Evolutionary conservation across 805 yeast genomes (phyloP).

Genomic region (Wickerhamiella domercqiae): DNA sequence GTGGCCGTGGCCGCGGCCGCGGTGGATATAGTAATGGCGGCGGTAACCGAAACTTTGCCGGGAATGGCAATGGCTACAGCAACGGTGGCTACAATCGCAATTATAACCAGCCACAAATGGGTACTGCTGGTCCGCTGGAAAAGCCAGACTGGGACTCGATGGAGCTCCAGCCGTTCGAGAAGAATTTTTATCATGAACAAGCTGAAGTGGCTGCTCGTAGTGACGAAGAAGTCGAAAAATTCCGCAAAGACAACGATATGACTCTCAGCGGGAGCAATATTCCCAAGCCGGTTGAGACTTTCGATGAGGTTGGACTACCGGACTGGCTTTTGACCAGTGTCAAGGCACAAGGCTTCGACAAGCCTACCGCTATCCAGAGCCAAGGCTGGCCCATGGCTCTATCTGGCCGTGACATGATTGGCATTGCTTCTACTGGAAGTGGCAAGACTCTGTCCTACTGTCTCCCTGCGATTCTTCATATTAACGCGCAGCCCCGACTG

Average conservation of each 20-base stretch:
- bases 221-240: conserved; percentile 53
- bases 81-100: conserved; percentile 34
- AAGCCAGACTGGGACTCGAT: conserved; percentile 73
- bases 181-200: conserved; percentile 84
- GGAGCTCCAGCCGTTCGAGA: conserved; percentile 75
- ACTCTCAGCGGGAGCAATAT: conserved; percentile 65
- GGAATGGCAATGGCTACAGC: conserved; percentile 28
- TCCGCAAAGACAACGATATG: conserved; percentile 81
- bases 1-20: conserved; percentile 30
- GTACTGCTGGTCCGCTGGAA: conserved; percentile 27
- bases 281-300: conserved; percentile 83
- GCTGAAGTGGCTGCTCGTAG: conserved; percentile 61
- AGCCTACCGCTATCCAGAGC: conserved; percentile 93
- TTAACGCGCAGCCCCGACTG: conserved; percentile 92
- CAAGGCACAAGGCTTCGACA: conserved; percentile 79
- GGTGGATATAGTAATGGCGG: conserved; percentile 29
- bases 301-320: conserved; percentile 98
- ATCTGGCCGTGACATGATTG: conserved; percentile 97
- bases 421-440: conserved; percentile 97
- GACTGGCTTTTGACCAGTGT: conserved; percentile 68
- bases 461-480: conserved; percentile 92
- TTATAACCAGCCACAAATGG: conserved; percentile 23
- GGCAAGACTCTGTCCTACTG: conserved; percentile 97
- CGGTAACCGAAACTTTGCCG: conserved; percentile 26
- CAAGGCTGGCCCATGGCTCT: conserved; percentile 99